phyloP scores from a whole-genome alignment of 768 basidiomycete genomes.

The Guyanaporus albipodus region DNA sequence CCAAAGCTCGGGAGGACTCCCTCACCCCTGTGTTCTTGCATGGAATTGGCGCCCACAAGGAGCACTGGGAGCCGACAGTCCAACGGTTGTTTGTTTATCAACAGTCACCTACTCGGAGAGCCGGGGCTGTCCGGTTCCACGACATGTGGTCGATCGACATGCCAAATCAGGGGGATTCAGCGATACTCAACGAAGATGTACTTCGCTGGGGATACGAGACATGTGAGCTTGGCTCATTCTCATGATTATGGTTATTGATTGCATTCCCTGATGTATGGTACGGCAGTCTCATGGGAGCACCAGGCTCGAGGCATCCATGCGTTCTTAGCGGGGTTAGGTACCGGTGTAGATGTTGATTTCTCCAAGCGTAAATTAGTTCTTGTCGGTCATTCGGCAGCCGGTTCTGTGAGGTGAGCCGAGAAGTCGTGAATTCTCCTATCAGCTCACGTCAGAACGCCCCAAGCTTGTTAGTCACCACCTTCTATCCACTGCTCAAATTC shows the following conservation, averaged over 20 bases:
- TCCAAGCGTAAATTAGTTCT: slow-evolving; percentile 5
- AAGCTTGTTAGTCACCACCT: slow-evolving; percentile 1
- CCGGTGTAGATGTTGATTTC: slow-evolving; percentile 7
- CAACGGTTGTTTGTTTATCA: background rate
- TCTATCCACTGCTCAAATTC: slow-evolving; percentile 1
- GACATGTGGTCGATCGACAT: background rate
- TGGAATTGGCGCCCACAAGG: slow-evolving; percentile 5
- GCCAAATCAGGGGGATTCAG: background rate
- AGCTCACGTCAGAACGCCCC: too few species aligned
- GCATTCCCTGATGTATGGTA: too few species aligned
- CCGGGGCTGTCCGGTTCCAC: background rate
- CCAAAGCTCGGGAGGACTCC: background rate
- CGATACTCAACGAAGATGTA: background rate
- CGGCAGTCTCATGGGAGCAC: slow-evolving; percentile 6
- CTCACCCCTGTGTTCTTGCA: slow-evolving; percentile 8
- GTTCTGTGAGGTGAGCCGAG: too few species aligned
- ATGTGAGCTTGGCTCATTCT: background rate
- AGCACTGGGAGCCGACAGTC: slow-evolving; percentile 7
- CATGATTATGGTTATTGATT: background rate
- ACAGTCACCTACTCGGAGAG: background rate
- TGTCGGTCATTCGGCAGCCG: slow-evolving; percentile 9
- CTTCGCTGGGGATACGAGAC: background rate
- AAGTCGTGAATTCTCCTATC: too few species aligned
- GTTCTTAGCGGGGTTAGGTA: slow-evolving; percentile 3
- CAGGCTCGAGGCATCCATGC: slow-evolving; percentile 7